phyloP scores from a whole-genome alignment of 2,329 filamentous ascomycete genomes.

The Aspergillus bombycis region DNA sequence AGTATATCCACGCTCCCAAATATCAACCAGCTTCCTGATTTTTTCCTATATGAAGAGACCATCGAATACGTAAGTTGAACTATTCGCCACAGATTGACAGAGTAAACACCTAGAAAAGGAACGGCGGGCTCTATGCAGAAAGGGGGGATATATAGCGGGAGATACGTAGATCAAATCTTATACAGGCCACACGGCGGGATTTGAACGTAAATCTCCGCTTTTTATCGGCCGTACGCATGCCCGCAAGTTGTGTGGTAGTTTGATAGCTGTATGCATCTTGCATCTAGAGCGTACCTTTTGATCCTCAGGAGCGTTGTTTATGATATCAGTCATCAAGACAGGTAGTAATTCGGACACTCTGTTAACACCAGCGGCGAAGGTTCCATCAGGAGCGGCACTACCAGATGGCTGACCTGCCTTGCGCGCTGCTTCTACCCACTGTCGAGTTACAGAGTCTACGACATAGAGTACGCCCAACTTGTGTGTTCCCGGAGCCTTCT shows the following conservation, averaged over 20 bases:
- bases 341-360: slow-evolving; percentile 95
- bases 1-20: slow-evolving; percentile 94
- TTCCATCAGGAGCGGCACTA: slow-evolving; percentile 82
- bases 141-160: slow-evolving; percentile 26
- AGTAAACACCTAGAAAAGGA: slow-evolving; percentile 25
- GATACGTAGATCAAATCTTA: slow-evolving; percentile 31
- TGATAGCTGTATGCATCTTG: slow-evolving; percentile 25
- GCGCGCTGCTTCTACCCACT: slow-evolving; percentile 97
- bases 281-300: slow-evolving; percentile 83
- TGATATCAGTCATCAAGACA: slow-evolving; percentile 91
- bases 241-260: slow-evolving; percentile 36
- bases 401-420: slow-evolving; percentile 79
- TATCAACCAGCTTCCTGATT: slow-evolving; percentile 92
- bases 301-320: slow-evolving; percentile 82
- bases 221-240: slow-evolving; percentile 29
- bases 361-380: slow-evolving; percentile 91
- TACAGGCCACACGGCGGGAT: slow-evolving; percentile 27
- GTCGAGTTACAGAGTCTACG: slow-evolving; percentile 98
- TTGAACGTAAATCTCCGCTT: slow-evolving; percentile 34
- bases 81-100: slow-evolving; percentile 34
- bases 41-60: slow-evolving; percentile 73
- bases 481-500: slow-evolving; percentile 90
- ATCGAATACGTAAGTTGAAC: slow-evolving; percentile 54
- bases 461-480: slow-evolving; percentile 99
- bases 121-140: slow-evolving; percentile 28